Conservation (phyloP, 306 rosid genomes). For the Cucurbita argyrosperma region DNA sequence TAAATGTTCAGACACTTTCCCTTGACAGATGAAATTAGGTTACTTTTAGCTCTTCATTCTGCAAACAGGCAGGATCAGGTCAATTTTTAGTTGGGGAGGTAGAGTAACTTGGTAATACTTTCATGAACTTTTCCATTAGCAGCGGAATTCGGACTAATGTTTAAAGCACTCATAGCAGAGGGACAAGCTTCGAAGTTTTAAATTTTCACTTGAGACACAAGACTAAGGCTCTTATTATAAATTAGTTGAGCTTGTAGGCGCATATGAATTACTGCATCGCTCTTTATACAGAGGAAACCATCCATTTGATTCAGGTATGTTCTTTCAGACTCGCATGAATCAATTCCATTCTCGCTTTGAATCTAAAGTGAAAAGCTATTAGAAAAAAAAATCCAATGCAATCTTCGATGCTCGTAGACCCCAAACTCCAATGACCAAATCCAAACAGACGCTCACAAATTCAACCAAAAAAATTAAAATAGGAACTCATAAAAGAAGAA, state of each 20-base stretch:
- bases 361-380: not conserved
- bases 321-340: not conserved
- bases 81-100: not conserved
- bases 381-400: too few species aligned
- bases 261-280: not conserved
- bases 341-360: not conserved
- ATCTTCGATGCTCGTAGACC: too few species aligned
- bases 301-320: not conserved
- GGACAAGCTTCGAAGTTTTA: not conserved
- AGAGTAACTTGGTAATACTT: not conserved
- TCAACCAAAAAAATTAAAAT: not conserved
- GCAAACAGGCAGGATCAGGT: not conserved
- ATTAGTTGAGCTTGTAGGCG: not conserved
- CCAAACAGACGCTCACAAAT: not conserved
- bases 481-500: not conserved
- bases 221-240: not conserved
- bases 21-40: not conserved
- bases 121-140: not conserved
- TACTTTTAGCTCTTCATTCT: not conserved
- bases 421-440: not conserved
- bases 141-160: not conserved
- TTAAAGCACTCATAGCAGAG: not conserved
- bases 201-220: not conserved
- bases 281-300: not conserved
- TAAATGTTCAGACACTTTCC: not conserved